These are phyloP conservation scores for Suhomyces sp. DNA, from an alignment of 805 yeast genomes.

Conservation along the genomic window DNA sequence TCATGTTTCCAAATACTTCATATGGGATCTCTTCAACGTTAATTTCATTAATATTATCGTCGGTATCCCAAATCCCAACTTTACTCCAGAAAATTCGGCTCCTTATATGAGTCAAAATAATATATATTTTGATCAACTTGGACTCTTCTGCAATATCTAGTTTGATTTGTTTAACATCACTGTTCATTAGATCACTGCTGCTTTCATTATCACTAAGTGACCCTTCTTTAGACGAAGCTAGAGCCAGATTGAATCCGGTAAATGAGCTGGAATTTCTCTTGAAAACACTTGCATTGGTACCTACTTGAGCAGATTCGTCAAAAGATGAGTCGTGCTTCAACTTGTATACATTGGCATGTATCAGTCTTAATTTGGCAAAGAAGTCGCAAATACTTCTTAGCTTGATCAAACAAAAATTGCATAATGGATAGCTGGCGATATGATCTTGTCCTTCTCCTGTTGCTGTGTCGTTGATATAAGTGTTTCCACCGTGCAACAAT, in stretches of 20 bases:
- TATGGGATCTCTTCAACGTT: slow-evolving; percentile 12
- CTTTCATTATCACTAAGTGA: slow-evolving; percentile 7
- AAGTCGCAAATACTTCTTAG: slow-evolving; percentile 81
- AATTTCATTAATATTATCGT: slow-evolving; percentile 29
- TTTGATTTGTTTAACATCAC: slow-evolving; percentile 1
- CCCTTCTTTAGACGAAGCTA: background rate
- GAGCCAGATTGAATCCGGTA: slow-evolving; percentile 1
- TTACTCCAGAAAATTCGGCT: slow-evolving; percentile 80
- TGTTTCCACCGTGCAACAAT: slow-evolving; percentile 30
- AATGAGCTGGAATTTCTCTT: slow-evolving; percentile 17
- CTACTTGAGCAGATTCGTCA: slow-evolving; percentile 23
- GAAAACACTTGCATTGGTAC: slow-evolving; percentile 20
- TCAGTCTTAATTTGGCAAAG: slow-evolving; percentile 68
- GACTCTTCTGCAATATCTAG: slow-evolving; percentile 28
- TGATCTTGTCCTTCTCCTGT: slow-evolving; percentile 25
- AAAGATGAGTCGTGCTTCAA: slow-evolving; percentile 34
- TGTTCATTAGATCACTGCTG: slow-evolving; percentile 9
- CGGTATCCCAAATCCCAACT: slow-evolving; percentile 71
- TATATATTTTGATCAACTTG: slow-evolving; percentile 51
- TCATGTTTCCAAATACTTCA: slow-evolving; percentile 10
- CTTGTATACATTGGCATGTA: slow-evolving; percentile 56
- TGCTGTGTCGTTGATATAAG: slow-evolving; percentile 5
- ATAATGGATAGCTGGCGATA: slow-evolving; percentile 58
- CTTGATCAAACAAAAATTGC: slow-evolving; percentile 77
- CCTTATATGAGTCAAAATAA: slow-evolving; percentile 50